phyloP scores from a whole-genome alignment of 106 monocot species.

The Hemerocallis citrina region DNA sequence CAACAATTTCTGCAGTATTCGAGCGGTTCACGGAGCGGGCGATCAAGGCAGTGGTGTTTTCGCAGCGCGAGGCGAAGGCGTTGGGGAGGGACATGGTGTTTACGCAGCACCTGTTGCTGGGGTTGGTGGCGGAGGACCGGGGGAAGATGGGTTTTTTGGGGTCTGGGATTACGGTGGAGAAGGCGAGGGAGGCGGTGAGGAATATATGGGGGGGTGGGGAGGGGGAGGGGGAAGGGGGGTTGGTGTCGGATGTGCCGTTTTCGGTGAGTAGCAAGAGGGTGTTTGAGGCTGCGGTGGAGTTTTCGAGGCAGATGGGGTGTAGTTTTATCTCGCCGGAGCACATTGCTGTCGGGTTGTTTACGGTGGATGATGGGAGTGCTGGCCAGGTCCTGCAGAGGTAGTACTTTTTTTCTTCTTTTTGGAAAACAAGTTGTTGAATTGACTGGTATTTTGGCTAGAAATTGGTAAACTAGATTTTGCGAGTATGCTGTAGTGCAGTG shows the following conservation, averaged over 20 bases:
- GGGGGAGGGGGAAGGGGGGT: not conserved
- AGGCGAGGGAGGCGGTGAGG: constrained; percentile 55
- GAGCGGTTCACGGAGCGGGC: constrained; percentile 91
- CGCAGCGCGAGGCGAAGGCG: constrained; percentile 71
- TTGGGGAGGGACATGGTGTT: constrained; percentile 68
- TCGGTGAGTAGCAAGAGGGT: constrained; percentile 66
- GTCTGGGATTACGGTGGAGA: constrained; percentile 74
- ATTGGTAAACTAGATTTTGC: too few species aligned
- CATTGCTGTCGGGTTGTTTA: constrained; percentile 72
- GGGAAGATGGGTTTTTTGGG: constrained; percentile 62
- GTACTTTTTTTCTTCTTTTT: not conserved
- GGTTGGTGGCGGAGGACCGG: constrained; percentile 78
- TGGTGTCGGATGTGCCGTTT: constrained; percentile 64
- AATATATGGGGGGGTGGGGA: constrained; percentile 23
- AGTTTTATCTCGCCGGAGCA: constrained; percentile 95
- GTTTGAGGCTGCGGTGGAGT: constrained; percentile 71
- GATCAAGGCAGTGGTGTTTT: constrained; percentile 70
- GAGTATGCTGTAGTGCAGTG: too few species aligned
- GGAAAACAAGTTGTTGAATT: not conserved
- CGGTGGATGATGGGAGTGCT: constrained; percentile 63
- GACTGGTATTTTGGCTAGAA: not conserved
- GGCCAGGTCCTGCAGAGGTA: constrained; percentile 70
- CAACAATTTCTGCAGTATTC: constrained; percentile 59
- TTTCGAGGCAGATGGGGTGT: constrained; percentile 63
- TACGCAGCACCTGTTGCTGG: constrained; percentile 88